A percentile compares a stretch with the other conserved stretches of the same genome.
Evolutionary conservation across 1,139 yeast genomes (phyloP).

Genomic region (Yamadazyma blattariae): DNA sequence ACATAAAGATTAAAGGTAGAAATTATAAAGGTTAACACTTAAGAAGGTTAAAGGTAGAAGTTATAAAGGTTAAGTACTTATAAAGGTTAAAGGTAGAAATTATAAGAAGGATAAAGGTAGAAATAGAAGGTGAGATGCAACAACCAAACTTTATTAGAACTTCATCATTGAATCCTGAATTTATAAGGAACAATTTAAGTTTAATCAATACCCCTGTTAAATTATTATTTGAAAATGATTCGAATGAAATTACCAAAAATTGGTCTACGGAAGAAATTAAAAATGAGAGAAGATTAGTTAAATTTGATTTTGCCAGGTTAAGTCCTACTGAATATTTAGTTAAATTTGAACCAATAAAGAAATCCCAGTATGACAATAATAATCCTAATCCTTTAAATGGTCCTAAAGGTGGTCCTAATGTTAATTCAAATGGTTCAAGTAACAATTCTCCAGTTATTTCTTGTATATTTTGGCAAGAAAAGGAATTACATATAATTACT

Average conservation of each 20-base stretch:
- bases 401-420: too few relatives aligned
- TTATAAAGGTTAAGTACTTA: too few relatives aligned
- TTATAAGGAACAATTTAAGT: slow-evolving; percentile 15
- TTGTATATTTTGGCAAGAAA: slow-evolving; percentile 61
- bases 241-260: slow-evolving; percentile 24
- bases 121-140: too few relatives aligned
- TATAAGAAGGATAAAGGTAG: too few relatives aligned
- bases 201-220: slow-evolving; percentile 19
- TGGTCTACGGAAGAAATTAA: slow-evolving; percentile 34
- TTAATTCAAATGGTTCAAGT: too few relatives aligned
- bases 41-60: too few relatives aligned
- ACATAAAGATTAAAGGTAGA: too few relatives aligned
- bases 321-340: slow-evolving; percentile 22
- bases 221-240: slow-evolving; percentile 15
- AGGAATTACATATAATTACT: slow-evolving; percentile 52
- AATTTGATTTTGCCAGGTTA: slow-evolving; percentile 26
- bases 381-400: too few relatives aligned
- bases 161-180: slow-evolving; percentile 19
- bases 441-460: slow-evolving; percentile 51
- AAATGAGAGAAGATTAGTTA: slow-evolving; percentile 34
- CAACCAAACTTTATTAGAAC: slow-evolving; percentile 19
- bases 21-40: too few relatives aligned
- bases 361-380: slow-evolving; percentile 21
- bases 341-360: slow-evolving; percentile 23
- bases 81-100: too few relatives aligned